These are phyloP conservation scores for Telopea speciosissima DNA, from an alignment of 177 flowering plant species.

Conservation along the genomic window DNA sequence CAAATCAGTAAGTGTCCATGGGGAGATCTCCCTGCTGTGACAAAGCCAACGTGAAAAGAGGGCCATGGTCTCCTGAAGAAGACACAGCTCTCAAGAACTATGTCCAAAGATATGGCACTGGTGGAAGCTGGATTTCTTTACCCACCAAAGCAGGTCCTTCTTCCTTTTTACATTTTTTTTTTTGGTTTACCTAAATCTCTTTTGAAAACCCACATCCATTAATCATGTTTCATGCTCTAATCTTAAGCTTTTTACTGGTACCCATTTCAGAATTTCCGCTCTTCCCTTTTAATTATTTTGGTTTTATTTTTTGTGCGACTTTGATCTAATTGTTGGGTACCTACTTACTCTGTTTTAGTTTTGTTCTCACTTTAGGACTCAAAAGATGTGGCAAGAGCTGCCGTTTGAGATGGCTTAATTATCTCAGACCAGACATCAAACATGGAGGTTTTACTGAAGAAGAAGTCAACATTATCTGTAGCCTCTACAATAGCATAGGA, in stretches of 20 bases:
- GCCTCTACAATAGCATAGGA: constrained; percentile 46
- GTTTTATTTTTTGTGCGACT: no score
- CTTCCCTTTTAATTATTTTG: neutral
- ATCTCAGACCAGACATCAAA: constrained; percentile 67
- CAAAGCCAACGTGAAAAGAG: constrained; percentile 31
- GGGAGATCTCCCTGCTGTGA: neutral
- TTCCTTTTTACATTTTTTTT: no score
- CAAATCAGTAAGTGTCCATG: neutral
- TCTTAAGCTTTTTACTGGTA: no score
- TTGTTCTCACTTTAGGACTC: no score
- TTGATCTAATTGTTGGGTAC: constrained; percentile 51
- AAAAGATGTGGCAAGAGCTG: no score
- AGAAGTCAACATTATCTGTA: constrained; percentile 42
- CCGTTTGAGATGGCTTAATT: no score
- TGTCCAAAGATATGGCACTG: constrained; percentile 28
- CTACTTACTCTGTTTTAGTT: no score
- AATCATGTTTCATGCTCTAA: no score
- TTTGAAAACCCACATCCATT: no score
- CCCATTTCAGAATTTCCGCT: no score
- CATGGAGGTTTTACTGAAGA: constrained; percentile 68
- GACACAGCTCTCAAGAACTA: constrained; percentile 31
- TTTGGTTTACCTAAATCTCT: no score
- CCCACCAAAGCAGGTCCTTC: constrained; percentile 38
- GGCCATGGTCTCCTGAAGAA: constrained; percentile 49
- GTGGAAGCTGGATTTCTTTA: constrained; percentile 38